A percentile compares a stretch with the other conserved stretches of the same genome.
These are phyloP conservation scores for Mycena polygramma DNA, from an alignment of 768 basidiomycete species.

Conservation along the genomic window DNA sequence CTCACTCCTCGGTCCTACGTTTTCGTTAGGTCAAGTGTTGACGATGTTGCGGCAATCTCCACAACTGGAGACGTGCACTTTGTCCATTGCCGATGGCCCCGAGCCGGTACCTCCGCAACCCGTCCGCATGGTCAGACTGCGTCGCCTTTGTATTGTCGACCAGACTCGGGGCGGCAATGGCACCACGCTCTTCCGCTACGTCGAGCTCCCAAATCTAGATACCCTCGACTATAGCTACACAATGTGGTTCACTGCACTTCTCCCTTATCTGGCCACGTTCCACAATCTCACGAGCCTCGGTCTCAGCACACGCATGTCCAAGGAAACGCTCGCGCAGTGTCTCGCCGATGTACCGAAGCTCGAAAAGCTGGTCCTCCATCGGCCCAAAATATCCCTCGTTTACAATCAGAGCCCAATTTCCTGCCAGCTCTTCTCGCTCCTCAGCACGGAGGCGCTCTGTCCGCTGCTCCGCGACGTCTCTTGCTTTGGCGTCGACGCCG, in stretches of 20 bases:
- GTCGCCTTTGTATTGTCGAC: not conserved
- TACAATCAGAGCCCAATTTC: too few species aligned
- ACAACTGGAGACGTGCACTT: not conserved
- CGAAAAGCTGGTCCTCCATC: not conserved
- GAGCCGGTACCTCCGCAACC: not conserved
- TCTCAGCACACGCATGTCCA: not conserved
- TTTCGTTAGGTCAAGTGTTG: not conserved
- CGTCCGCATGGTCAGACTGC: not conserved
- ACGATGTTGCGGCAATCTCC: not conserved
- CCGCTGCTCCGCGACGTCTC: not conserved
- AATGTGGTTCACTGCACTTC: not conserved
- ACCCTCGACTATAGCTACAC: not conserved
- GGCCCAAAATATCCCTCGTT: not conserved
- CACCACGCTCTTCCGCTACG: not conserved
- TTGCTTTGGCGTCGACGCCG: not conserved
- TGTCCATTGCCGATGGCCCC: not conserved
- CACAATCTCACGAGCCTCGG: not conserved
- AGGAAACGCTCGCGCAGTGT: not conserved
- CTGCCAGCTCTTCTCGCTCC: not conserved
- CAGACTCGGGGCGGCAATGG: not conserved
- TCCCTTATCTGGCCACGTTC: not conserved
- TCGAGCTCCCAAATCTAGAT: not conserved
- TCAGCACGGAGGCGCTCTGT: not conserved
- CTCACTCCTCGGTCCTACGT: not conserved
- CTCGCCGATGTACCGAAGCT: constrained; percentile 1